These are phyloP conservation scores for Apiospora kogelbergensis DNA, from an alignment of 2,329 filamentous ascomycete genomes.

Conservation along the genomic window DNA sequence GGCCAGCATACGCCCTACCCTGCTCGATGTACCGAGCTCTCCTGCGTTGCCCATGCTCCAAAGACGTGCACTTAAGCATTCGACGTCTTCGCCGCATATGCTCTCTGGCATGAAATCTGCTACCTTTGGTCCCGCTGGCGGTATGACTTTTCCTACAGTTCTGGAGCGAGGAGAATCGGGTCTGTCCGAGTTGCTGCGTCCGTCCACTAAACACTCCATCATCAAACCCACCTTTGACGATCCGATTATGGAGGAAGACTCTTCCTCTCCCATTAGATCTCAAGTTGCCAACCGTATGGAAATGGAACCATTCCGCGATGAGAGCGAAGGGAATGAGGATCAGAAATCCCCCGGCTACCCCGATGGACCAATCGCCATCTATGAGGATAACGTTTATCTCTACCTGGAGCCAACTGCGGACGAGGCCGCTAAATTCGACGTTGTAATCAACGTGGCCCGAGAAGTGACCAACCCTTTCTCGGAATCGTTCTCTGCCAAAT, in stretches of 20 bases:
- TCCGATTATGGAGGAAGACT: slow-evolving; percentile 54
- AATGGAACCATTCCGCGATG: slow-evolving; percentile 58
- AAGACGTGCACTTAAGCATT: slow-evolving; percentile 64
- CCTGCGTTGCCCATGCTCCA: slow-evolving; percentile 51
- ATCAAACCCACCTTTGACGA: slow-evolving; percentile 34
- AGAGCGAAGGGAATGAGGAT: slow-evolving; percentile 73
- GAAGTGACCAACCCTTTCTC: slow-evolving; percentile 78
- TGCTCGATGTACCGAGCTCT: slow-evolving; percentile 56
- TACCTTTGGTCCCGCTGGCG: slow-evolving; percentile 59
- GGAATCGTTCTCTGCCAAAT: slow-evolving; percentile 25
- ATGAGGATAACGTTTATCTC: slow-evolving; percentile 73
- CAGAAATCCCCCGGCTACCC: slow-evolving; percentile 82
- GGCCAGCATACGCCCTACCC: slow-evolving; percentile 37
- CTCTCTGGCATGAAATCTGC: slow-evolving; percentile 58
- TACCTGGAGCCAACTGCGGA: slow-evolving; percentile 79
- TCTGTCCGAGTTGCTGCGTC: slow-evolving; percentile 57
- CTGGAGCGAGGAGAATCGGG: slow-evolving; percentile 60
- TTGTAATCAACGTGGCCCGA: slow-evolving; percentile 81
- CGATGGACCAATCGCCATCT: slow-evolving; percentile 78
- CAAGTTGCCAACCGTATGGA: slow-evolving; percentile 63
- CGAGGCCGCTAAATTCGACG: slow-evolving; percentile 75
- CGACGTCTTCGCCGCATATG: slow-evolving; percentile 67
- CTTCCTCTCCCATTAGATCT: slow-evolving; percentile 55
- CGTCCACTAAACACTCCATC: slow-evolving; percentile 41
- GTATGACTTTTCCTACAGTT: slow-evolving; percentile 64